Evolutionary conservation across 2,329 filamentous ascomycete genomes (phyloP).

Genomic region (Ophiostoma novo-ulmi): DNA sequence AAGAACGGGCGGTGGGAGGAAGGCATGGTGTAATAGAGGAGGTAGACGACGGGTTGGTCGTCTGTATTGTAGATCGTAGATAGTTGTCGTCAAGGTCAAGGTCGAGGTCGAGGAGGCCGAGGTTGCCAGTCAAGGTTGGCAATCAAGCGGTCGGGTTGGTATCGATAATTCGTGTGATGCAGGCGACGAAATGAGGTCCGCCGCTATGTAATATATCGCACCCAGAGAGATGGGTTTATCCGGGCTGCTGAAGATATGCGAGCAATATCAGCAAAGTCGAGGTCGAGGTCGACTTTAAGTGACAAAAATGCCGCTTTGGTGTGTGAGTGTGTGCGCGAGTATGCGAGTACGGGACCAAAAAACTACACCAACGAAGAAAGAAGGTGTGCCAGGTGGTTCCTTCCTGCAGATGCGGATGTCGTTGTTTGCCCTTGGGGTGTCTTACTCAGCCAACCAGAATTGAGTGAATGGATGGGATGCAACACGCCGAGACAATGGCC

Average conservation of each 20-base stretch:
- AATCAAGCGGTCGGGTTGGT: neutral
- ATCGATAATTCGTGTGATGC: neutral
- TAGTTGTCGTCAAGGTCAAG: neutral
- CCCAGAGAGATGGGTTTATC: neutral
- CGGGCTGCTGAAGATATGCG: neutral
- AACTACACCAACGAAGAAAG: conserved; percentile 6
- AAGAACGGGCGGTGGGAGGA: conserved; percentile 50
- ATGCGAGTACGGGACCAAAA: neutral
- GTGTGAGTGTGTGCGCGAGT: neutral
- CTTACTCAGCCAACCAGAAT: conserved; percentile 14
- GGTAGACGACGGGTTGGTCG: neutral
- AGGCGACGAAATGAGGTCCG: neutral
- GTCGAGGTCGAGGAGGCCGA: neutral
- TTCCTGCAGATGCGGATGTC: conserved; percentile 7
- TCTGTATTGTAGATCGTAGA: neutral
- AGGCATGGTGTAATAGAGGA: conserved; percentile 38
- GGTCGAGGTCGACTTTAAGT: neutral
- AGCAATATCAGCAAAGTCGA: neutral
- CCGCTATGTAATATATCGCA: neutral
- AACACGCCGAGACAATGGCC: neutral
- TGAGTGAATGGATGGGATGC: conserved; percentile 11
- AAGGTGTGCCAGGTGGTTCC: conserved; percentile 4
- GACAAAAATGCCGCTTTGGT: conserved; percentile 11
- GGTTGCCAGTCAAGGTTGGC: neutral
- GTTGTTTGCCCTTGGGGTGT: conserved; percentile 10